Base-by-base conservation (phyloP, 2,329 filamentous ascomycete genomes). In the Teratosphaeriaceae sp. region DNA sequence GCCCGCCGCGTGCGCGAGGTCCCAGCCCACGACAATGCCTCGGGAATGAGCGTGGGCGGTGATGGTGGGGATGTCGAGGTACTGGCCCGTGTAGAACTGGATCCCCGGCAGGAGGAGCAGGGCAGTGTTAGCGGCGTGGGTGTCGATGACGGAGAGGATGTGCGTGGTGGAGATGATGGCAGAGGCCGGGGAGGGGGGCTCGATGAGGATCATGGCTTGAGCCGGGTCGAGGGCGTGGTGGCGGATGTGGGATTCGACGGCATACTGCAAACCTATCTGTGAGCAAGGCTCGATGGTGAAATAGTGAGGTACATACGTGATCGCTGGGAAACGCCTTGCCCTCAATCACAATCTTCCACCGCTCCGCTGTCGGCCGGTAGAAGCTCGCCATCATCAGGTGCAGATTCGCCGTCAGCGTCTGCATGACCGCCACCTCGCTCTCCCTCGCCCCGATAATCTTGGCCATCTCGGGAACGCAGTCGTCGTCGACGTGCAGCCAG, bases 41-140 rank as follows among this genome's bases (percentile, higher is more conserved):
- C 78, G 78, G 1, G 71, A 72, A 50, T 82, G 83, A 0, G 88
- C 88, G 65, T 89, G 75, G 1, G 74, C 74, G 1, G 89, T 95
- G 62, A 95, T 95, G 33, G 68, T 73, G 33, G 78, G 66, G 3
- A 96, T 89, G 63, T 95, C 87, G 54, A 95, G 85, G 44, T 85
- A 78, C 62, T 96, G 89, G 42, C 88, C 88, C 1, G 84, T 92
- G 67, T 94, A 95, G 70, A 88, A 96, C 61, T 96, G 88, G 31
- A 96, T 84, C 8, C 86, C 89, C 0, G 88, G 87, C 0, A 96
- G 77, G 3, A 95, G 75, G 1, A 95, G 67, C 7, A 96, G 66
- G 1, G 88, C 85, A 0, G 86, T 81, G 5, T 77, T 77, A 1
- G 79, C 73, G 35, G 83, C 84, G 58, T 95, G 82, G 46, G 79